A percentile compares a stretch with the other conserved stretches of the same genome.
Evolutionary conservation across 2,329 filamentous ascomycete genomes (phyloP).

Genomic region (Fusarium sambucinum): DNA sequence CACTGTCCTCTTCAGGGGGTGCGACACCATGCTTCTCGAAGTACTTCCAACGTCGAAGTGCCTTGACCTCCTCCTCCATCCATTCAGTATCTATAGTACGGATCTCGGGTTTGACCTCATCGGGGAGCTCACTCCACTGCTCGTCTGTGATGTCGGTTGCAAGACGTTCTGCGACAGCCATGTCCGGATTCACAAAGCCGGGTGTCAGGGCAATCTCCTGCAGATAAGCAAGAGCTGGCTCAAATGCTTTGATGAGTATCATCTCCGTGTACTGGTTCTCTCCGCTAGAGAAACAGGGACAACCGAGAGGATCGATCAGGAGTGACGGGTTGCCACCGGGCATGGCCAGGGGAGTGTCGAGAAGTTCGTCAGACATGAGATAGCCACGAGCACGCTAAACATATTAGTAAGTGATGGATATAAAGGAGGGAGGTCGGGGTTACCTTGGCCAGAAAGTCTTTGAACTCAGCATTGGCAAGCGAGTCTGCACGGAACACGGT

Average conservation of each 20-base stretch:
- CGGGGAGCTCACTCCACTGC: slow-evolving; percentile 50
- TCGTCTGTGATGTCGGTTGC: slow-evolving; percentile 43
- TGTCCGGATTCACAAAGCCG: slow-evolving; percentile 56
- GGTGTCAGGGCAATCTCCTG: slow-evolving; percentile 62
- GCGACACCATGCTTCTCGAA: slow-evolving; percentile 49
- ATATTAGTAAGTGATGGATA: slow-evolving; percentile 20
- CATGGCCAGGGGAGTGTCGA: slow-evolving; percentile 66
- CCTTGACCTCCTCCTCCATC: slow-evolving; percentile 45
- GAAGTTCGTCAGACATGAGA: slow-evolving; percentile 62
- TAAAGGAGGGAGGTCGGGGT: neutral
- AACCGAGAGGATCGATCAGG: slow-evolving; percentile 64
- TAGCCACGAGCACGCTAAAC: slow-evolving; percentile 71
- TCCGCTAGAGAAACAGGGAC: slow-evolving; percentile 77
- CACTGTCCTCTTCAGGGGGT: slow-evolving; percentile 34
- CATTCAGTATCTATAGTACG: slow-evolving; percentile 27
- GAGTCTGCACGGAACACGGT: slow-evolving; percentile 56
- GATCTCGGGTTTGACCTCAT: slow-evolving; percentile 50
- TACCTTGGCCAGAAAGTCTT: slow-evolving; percentile 65
- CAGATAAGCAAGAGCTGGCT: slow-evolving; percentile 71
- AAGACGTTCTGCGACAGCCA: slow-evolving; percentile 49
- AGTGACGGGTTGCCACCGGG: slow-evolving; percentile 61
- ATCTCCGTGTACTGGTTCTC: slow-evolving; percentile 69
- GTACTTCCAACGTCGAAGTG: slow-evolving; percentile 45
- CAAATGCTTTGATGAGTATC: slow-evolving; percentile 69
- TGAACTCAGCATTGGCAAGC: slow-evolving; percentile 60